phyloP scores from a whole-genome alignment of 805 yeast genomes.

The Debaryomyces castellii region DNA sequence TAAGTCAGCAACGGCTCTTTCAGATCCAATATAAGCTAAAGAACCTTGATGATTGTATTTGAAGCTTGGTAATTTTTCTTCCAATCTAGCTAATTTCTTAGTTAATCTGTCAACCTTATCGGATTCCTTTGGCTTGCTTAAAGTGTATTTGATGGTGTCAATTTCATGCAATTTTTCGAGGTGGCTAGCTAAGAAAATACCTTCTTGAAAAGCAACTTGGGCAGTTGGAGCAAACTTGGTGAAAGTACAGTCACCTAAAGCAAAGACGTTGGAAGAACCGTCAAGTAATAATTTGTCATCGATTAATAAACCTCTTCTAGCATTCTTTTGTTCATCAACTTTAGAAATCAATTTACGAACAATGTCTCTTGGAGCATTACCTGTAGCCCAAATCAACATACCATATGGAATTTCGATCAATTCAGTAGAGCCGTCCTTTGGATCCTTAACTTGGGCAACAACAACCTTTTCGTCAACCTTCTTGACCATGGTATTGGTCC shows the following conservation, averaged over 20 bases:
- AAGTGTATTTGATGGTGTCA: constrained; percentile 52
- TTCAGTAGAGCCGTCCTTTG: constrained; percentile 61
- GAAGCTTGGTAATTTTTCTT: constrained; percentile 57
- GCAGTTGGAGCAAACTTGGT: constrained; percentile 95
- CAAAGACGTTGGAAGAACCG: constrained; percentile 82
- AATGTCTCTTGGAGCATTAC: constrained; percentile 85
- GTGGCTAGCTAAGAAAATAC: constrained; percentile 71
- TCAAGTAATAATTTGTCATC: constrained; percentile 79
- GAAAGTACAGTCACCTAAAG: constrained; percentile 92
- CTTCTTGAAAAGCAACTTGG: constrained; percentile 96
- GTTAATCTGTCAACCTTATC: constrained; percentile 45
- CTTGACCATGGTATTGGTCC: constrained; percentile 85
- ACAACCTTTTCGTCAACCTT: constrained; percentile 73
- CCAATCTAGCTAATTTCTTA: constrained; percentile 45
- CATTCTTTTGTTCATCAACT: constrained; percentile 75
- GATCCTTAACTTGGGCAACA: constrained; percentile 64
- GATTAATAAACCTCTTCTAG: constrained; percentile 87
- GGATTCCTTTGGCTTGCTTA: constrained; percentile 38
- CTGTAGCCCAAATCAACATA: constrained; percentile 95
- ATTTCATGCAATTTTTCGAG: constrained; percentile 65
- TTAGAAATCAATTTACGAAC: constrained; percentile 63
- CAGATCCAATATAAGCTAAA: constrained; percentile 90
- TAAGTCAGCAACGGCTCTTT: constrained; percentile 91
- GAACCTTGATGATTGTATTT: constrained; percentile 88
- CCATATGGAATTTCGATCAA: constrained; percentile 79